phyloP scores from a whole-genome alignment of 306 rosid species.

The Castanopsis chinensis region DNA sequence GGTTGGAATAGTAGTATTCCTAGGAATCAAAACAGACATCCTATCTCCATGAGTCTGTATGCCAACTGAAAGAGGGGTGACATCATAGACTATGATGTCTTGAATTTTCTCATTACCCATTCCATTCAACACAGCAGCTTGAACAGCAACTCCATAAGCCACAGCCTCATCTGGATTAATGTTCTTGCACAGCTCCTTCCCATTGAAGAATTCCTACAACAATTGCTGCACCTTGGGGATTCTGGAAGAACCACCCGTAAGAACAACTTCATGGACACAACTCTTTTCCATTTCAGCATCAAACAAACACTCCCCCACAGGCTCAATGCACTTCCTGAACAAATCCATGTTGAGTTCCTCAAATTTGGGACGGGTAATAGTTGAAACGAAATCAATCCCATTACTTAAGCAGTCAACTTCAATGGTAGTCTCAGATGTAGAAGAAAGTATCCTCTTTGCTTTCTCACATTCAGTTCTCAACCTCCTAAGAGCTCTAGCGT shows the following conservation, averaged over 20 bases:
- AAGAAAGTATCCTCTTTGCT: conserved; percentile 11
- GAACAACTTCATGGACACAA: conserved; percentile 20
- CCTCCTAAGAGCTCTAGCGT: conserved; percentile 3
- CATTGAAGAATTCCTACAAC: conserved; percentile 17
- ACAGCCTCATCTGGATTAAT: conserved; percentile 15
- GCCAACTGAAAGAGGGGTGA: conserved; percentile 24
- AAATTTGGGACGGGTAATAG: too few species aligned
- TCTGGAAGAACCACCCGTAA: conserved; percentile 25
- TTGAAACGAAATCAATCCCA: too few species aligned
- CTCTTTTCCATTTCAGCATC: conserved; percentile 22
- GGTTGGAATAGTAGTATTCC: conserved; percentile 14
- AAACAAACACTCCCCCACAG: conserved; percentile 21
- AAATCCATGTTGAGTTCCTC: conserved; percentile 18
- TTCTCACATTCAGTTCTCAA: conserved; percentile 12
- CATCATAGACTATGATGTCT: conserved; percentile 11
- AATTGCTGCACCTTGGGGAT: conserved; percentile 18
- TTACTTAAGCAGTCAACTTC: too few species aligned
- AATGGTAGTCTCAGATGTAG: too few species aligned
- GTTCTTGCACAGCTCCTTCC: conserved; percentile 30
- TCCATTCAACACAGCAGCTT: too few species aligned
- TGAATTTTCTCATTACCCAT: neutral
- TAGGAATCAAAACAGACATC: conserved; percentile 14
- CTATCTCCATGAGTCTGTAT: neutral
- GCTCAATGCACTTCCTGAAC: conserved; percentile 16
- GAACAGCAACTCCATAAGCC: too few species aligned